Evolutionary conservation across 179 eudicot genomes (phyloP), one percentile per base, ranked within the genome.

Genomic region (Silene noctiflora): DNA sequence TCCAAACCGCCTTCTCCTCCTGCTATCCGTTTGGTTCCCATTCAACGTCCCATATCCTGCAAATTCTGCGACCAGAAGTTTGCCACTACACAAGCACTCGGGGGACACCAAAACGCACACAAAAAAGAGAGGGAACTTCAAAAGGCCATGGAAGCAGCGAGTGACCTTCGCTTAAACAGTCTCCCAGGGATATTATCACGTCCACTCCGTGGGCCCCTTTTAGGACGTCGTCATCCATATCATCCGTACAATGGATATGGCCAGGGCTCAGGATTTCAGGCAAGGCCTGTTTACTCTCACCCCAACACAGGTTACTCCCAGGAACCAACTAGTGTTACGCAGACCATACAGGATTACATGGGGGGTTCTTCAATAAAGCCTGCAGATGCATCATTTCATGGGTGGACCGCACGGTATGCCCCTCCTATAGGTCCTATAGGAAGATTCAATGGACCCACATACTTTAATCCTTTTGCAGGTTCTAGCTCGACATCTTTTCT

Each of bases 71-170:
- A 69, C 46, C 55, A 55, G 20, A 12, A 39, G 17, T 83, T 83
- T 60, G 21, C 81, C 4, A 60, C 78, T 13, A 68, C 83, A 35
- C 81, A 83, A 12, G 85, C 85, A 21, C 85, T 83, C n/a, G 85
- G 85, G 6, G 85, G 85, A 9, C 85, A 83, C 76, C 83, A 79
- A 69, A 83, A 80, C 33, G 83, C 78, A 17, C 85, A 83, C 76
- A 83, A 56, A 67, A 33, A 73, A 24, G 85, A 83, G 70, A 64
- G 85, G 65, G 76, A 79, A 39, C 62, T 83, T 27, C 83, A 79
- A 63, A 77, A 51, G 19, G 80, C 71, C 1, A 76, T 73, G 76
- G 74, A 83, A 74, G 80, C 42, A 25, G 80, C 80, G 4, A 64
- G 67, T 3, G 75, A 61, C 19, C 24, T 60, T 53, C 67, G 75